These are phyloP conservation scores for Cryphonectria carpinicola DNA, from an alignment of 2,329 filamentous ascomycete genomes.

Conservation along the genomic window DNA sequence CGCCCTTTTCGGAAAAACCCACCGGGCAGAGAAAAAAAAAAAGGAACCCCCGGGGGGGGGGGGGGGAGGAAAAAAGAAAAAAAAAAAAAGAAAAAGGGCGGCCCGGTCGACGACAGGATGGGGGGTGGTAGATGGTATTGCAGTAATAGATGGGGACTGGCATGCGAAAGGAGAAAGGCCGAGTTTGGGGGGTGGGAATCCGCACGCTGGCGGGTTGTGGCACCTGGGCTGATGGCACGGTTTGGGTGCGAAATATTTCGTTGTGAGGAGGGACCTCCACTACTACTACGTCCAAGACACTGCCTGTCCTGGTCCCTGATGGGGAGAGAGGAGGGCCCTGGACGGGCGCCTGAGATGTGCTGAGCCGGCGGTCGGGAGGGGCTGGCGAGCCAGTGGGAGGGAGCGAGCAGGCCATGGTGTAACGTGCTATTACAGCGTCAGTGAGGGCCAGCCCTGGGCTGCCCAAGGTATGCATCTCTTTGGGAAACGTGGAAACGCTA, in stretches of 20 bases:
- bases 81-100: conserved; percentile 4
- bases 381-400: neutral
- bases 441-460: neutral
- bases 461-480: neutral
- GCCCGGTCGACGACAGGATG: neutral
- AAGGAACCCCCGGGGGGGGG: no score
- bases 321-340: neutral
- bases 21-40: no score
- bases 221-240: neutral
- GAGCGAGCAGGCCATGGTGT: neutral
- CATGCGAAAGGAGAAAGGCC: conserved; percentile 6
- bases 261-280: neutral
- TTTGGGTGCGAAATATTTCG: conserved; percentile 1
- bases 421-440: neutral
- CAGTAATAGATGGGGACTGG: neutral
- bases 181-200: neutral
- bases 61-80: neutral
- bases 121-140: conserved; percentile 5
- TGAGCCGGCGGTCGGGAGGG: neutral
- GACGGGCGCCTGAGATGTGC: neutral
- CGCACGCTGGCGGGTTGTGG: neutral
- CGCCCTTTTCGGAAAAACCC: no score
- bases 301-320: neutral
- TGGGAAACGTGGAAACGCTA: neutral
- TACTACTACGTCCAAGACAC: neutral